phyloP scores from a whole-genome alignment of 1,284 basidiomycete species.

The Ganoderma lucidum region DNA sequence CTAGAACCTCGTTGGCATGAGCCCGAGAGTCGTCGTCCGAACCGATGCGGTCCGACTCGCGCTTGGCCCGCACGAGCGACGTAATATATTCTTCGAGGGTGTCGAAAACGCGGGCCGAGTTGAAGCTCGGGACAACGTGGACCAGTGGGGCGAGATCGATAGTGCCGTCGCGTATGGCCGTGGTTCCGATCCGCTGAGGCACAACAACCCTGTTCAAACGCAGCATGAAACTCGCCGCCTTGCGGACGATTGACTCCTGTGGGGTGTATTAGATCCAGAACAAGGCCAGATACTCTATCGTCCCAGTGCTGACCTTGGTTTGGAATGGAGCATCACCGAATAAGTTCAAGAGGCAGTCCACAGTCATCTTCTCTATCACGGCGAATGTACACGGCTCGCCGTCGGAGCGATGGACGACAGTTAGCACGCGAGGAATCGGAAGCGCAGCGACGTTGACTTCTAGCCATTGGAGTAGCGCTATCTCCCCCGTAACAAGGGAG shows the following conservation, averaged over 20 bases:
- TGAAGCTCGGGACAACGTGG: too few species aligned
- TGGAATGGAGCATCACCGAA: constrained; percentile 1
- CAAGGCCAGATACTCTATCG: not conserved
- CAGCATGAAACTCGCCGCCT: not conserved
- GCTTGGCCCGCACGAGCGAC: constrained; percentile 6
- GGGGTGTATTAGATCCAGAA: not conserved
- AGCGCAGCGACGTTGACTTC: not conserved
- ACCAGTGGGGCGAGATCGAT: not conserved
- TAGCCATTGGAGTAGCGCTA: not conserved
- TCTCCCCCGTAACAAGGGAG: not conserved
- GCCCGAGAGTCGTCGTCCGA: not conserved
- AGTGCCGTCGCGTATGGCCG: not conserved
- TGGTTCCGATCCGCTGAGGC: constrained; percentile 14
- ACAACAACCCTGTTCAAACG: constrained; percentile 5
- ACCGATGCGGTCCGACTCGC: not conserved
- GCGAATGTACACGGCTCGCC: not conserved
- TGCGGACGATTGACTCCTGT: constrained; percentile 13
- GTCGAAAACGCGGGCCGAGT: constrained; percentile 11
- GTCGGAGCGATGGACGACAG: not conserved
- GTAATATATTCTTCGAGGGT: constrained; percentile 20
- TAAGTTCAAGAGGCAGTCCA: constrained; percentile 11
- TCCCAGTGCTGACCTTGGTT: constrained; percentile 8
- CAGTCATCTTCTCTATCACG: not conserved
- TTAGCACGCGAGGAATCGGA: not conserved
- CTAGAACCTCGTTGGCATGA: not conserved